Base-by-base conservation (phyloP, 2,329 filamentous ascomycete species). In the Rhinocladiella similis region DNA sequence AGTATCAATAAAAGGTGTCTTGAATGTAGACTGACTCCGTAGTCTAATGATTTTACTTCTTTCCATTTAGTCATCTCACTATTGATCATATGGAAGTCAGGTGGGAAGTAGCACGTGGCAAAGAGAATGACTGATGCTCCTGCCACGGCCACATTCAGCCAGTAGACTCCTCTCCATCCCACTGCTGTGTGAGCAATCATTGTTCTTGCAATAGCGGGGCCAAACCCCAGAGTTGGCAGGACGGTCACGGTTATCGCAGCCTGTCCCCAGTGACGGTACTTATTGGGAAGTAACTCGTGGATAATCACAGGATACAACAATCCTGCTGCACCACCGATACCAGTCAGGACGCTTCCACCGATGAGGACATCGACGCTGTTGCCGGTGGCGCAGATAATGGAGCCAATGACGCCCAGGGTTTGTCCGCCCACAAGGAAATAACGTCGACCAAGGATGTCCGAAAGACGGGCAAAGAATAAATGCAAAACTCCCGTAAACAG, bases 161-260 rank as follows among this genome's bases (percentile, higher is more conserved):
- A 81, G 64, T 78, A 82, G 47, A 68, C 73, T 74, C 77, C 80
- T 45, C 79, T 70, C 79, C 79, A 82, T 19, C 69, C 67, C 4
- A 70, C 63, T 3, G 59, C 64, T 0, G 78, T 80, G 47, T 77
- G 70, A 27, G 70, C 54, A 54, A 77, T 73, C 29, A 80, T 70
- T 2, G 70, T 66, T 14, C 74, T 69, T 1, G 78, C 77, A 53
- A 82, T 77, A 38, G 78, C 67, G 16, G 77, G 75, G 0, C 78
- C 79, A 35, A 69, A 68, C 2, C 56, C 64, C 6, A 65, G 62
- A 18, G 67, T 61, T 3, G 70, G 72, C 47, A 75, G 65, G 18
- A 67, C 68, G 25, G 69, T 64, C 35, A 71, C 48, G 54, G 72
- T 74, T 27, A 72, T 66, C 45, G 65, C 68, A 16, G 66, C 67